phyloP scores from a whole-genome alignment of 495 filamentous ascomycete genomes.

The Aspergillus diversus region DNA sequence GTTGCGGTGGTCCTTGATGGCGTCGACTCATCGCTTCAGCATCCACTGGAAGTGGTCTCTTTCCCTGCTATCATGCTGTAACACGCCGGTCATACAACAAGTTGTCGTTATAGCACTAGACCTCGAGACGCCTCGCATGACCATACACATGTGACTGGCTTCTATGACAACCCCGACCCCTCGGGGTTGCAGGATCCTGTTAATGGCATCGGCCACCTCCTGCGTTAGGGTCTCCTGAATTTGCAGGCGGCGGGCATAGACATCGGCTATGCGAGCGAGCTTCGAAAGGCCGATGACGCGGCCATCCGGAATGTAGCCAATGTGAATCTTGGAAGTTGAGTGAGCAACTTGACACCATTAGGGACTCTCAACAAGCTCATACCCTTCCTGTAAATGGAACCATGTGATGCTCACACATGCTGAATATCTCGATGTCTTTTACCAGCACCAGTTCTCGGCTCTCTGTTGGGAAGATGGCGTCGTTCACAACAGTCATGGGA shows the following conservation, averaged over 20 bases:
- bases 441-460: constrained; percentile 90
- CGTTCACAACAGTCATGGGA: constrained; percentile 77
- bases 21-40: no score
- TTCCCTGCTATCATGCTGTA: constrained; percentile 6
- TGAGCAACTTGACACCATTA: neutral
- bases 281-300: constrained; percentile 87
- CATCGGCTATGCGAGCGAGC: constrained; percentile 83
- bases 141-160: constrained; percentile 86
- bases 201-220: constrained; percentile 82
- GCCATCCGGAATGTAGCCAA: constrained; percentile 80
- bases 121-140: constrained; percentile 83
- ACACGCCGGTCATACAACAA: constrained; percentile 74
- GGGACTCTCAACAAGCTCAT: neutral
- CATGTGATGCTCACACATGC: constrained; percentile 87
- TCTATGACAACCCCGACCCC: constrained; percentile 90
- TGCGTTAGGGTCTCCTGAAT: constrained; percentile 87
- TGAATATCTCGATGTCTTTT: constrained; percentile 88
- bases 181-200: constrained; percentile 74
- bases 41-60: neutral
- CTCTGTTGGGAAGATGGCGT: constrained; percentile 83
- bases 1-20: no score
- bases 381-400: constrained; percentile 87
- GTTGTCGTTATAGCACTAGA: constrained; percentile 75
- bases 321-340: constrained; percentile 65
- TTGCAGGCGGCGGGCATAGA: constrained; percentile 83